These are phyloP conservation scores for Asclepias syriaca DNA, from an alignment of 257 asterid genomes.

Conservation along the genomic window DNA sequence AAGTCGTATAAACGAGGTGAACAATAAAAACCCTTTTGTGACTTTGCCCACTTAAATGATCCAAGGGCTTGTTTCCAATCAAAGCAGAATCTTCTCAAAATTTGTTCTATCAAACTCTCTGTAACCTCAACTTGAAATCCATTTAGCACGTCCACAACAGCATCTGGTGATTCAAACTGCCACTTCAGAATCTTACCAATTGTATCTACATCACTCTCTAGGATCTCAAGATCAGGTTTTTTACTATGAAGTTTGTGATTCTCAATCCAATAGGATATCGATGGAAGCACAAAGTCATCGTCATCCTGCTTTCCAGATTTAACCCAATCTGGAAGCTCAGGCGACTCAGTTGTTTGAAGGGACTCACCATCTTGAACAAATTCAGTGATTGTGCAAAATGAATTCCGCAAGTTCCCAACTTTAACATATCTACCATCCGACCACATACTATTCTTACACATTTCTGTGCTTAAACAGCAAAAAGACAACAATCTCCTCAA, in stretches of 20 bases:
- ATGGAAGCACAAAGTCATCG: conserved; percentile 82
- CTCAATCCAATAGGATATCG: conserved; percentile 64
- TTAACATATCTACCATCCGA: conserved; percentile 15
- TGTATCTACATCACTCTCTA: conserved; percentile 39
- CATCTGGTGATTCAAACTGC: conserved; percentile 41
- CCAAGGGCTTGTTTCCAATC: conserved; percentile 76
- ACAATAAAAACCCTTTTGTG: conserved; percentile 28
- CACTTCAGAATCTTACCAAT: conserved; percentile 50
- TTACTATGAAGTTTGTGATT: conserved; percentile 32
- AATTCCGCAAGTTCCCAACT: conserved; percentile 25
- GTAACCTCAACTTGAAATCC: conserved; percentile 45
- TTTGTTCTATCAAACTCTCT: conserved; percentile 51
- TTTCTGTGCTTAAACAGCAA: conserved; percentile 25
- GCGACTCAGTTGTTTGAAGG: conserved; percentile 42
- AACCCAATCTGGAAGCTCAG: conserved; percentile 82
- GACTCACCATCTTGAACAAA: conserved; percentile 25
- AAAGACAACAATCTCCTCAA: conserved; percentile 26
- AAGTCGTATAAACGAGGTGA: conserved; percentile 50
- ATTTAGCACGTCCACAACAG: conserved; percentile 40
- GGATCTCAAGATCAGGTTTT: conserved; percentile 31
- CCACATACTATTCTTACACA: conserved; percentile 14
- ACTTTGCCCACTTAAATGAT: conserved; percentile 76
- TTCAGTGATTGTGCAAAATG: conserved; percentile 39
- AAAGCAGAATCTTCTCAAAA: conserved; percentile 61
- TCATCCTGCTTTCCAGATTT: conserved; percentile 25